Conservation (phyloP, 2,329 filamentous ascomycete genomes). For the Cadophora sp. region DNA sequence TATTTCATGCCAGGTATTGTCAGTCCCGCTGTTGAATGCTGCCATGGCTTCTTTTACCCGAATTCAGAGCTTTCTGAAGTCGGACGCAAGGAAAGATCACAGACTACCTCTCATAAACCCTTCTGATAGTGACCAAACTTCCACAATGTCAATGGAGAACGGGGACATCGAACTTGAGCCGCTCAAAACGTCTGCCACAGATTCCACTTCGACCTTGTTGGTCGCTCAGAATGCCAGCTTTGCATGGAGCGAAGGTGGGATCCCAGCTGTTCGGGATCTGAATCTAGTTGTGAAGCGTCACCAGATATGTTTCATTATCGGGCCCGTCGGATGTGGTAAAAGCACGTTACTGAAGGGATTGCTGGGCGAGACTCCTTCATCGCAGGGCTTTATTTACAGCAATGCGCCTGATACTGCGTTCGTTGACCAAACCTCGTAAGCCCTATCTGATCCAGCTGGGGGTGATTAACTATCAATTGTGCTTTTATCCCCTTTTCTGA, state of each 20-base stretch:
- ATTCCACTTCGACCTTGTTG: slow-evolving; percentile 27
- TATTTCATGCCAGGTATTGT: not conserved
- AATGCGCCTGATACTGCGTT: slow-evolving; percentile 44
- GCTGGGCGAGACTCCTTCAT: slow-evolving; percentile 40
- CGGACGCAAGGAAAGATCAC: slow-evolving; percentile 33
- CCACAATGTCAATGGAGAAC: not conserved
- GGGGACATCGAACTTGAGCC: slow-evolving; percentile 25
- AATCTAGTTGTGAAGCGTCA: slow-evolving; percentile 29
- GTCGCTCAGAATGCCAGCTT: slow-evolving; percentile 37
- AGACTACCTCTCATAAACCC: slow-evolving; percentile 28
- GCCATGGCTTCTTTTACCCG: slow-evolving; percentile 50
- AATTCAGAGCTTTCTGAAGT: slow-evolving; percentile 47
- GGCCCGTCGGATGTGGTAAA: slow-evolving; percentile 45
- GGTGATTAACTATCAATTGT: not conserved
- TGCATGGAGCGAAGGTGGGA: slow-evolving; percentile 29
- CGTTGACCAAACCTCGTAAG: slow-evolving; percentile 48
- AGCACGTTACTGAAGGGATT: slow-evolving; percentile 41
- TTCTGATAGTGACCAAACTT: not conserved
- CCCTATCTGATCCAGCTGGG: not conserved
- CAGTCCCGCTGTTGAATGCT: slow-evolving; percentile 47
- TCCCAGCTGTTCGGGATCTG: slow-evolving; percentile 30
- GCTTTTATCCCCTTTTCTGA: no score
- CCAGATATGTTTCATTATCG: slow-evolving; percentile 41
- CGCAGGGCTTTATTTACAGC: slow-evolving; percentile 38
- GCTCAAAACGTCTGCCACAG: slow-evolving; percentile 1